Evolutionary conservation across 2,329 filamentous ascomycete genomes (phyloP).

Genomic region (Cytospora piceicola): DNA sequence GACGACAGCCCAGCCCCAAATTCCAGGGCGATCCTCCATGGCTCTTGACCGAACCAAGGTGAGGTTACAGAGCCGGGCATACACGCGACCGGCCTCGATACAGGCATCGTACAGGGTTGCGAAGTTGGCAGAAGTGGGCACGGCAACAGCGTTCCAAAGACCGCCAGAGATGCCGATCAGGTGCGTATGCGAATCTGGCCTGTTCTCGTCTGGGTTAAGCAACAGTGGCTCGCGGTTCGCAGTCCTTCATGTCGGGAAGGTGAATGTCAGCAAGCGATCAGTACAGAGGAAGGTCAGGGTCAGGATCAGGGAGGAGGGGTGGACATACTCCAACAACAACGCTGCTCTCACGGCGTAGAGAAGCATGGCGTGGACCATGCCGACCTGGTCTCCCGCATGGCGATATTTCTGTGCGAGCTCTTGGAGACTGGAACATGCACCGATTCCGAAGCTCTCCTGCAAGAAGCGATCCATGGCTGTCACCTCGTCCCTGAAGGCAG

Average conservation of each 20-base stretch:
- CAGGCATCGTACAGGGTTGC: slow-evolving; percentile 8
- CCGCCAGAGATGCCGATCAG: slow-evolving; percentile 13
- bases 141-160: slow-evolving; percentile 10
- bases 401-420: slow-evolving; percentile 11
- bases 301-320: not conserved
- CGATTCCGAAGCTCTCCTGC: slow-evolving; percentile 7
- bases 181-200: not conserved
- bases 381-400: slow-evolving; percentile 10
- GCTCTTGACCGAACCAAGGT: slow-evolving; percentile 13
- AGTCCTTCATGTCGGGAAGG: not conserved
- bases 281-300: not conserved
- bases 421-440: slow-evolving; percentile 3
- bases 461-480: slow-evolving; percentile 6
- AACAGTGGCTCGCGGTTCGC: slow-evolving; percentile 9
- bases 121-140: slow-evolving; percentile 14
- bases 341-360: slow-evolving; percentile 15
- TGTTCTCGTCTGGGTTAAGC: slow-evolving; percentile 8
- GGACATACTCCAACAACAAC: slow-evolving; percentile 3
- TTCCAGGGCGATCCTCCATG: slow-evolving; percentile 9
- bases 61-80: slow-evolving; percentile 9
- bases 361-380: slow-evolving; percentile 17
- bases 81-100: slow-evolving; percentile 11
- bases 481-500: slow-evolving; percentile 7
- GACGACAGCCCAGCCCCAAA: slow-evolving; percentile 15
- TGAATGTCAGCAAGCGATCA: not conserved